These are phyloP conservation scores for Apiotrichum gamsii DNA, from an alignment of 1,284 basidiomycete genomes.

Conservation along the genomic window DNA sequence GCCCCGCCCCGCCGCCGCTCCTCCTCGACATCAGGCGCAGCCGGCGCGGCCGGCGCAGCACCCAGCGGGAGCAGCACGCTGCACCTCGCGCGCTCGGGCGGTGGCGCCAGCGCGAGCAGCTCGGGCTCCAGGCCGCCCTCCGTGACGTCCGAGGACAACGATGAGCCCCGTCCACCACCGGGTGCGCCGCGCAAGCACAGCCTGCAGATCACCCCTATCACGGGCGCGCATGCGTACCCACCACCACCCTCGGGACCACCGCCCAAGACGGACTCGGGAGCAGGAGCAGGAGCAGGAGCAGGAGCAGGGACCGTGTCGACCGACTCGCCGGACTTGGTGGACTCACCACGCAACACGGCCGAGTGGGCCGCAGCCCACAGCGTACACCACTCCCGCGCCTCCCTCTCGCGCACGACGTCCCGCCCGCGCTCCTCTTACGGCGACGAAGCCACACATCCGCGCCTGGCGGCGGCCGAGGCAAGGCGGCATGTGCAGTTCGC, in stretches of 20 bases:
- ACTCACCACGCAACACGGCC: background rate
- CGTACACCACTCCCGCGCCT: too few species aligned
- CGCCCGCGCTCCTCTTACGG: too few species aligned
- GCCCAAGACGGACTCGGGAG: too few species aligned
- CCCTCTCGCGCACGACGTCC: too few species aligned
- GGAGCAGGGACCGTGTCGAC: too few species aligned
- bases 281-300: too few species aligned
- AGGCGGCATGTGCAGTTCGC: constrained; percentile 8
- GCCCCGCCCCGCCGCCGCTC: background rate
- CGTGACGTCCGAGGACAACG: background rate
- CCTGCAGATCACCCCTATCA: background rate
- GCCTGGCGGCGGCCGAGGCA: background rate
- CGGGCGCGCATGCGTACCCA: too few species aligned
- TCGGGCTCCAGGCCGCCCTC: background rate
- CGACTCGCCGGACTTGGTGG: too few species aligned
- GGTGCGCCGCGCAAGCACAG: background rate
- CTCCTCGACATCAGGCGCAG: too few species aligned
- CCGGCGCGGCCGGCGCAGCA: too few species aligned
- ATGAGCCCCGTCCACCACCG: background rate
- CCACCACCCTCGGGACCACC: too few species aligned
- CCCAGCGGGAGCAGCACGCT: background rate
- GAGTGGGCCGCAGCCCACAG: constrained; percentile 5
- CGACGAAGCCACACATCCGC: background rate
- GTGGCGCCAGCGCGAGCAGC: background rate
- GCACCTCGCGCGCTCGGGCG: constrained; percentile 2